Percentiles rank a stretch among this genome's conserved stretches.
Evolutionary conservation across 805 yeast species (phyloP).

Genomic region (Limtongia smithiae): DNA sequence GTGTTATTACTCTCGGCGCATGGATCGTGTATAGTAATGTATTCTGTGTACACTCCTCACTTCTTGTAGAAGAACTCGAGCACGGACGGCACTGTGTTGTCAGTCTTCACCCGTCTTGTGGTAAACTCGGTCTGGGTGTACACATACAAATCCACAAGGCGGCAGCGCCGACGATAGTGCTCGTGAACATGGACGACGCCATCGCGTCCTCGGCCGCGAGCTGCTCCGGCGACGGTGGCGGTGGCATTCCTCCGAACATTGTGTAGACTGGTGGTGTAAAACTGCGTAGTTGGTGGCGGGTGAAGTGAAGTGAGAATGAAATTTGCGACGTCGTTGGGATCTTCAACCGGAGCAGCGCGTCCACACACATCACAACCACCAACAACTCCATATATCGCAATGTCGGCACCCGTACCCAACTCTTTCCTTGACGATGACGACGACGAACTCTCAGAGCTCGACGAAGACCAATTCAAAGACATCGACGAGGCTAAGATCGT

Average conservation of each 20-base stretch:
- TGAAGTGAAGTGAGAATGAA: background rate
- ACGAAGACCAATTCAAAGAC: constrained; percentile 39
- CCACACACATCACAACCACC: too few relatives aligned
- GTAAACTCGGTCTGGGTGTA: too few relatives aligned
- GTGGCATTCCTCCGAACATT: constrained; percentile 41
- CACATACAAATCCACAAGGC: constrained; percentile 41
- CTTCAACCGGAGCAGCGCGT: too few relatives aligned
- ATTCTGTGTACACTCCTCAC: background rate
- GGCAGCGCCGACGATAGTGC: constrained; percentile 37
- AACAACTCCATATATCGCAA: too few relatives aligned
- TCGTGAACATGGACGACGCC: constrained; percentile 34
- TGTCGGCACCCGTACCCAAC: too few relatives aligned
- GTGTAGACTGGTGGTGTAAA: background rate
- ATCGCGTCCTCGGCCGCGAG: constrained; percentile 35
- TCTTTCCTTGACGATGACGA: constrained; percentile 34
- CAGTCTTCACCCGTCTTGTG: too few relatives aligned
- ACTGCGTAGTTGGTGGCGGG: background rate
- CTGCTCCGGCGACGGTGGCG: constrained; percentile 41
- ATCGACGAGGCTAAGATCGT: constrained; percentile 33
- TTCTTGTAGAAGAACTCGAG: constrained; percentile 13
- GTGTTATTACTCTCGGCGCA: background rate
- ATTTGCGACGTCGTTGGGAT: background rate
- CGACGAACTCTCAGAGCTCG: constrained; percentile 41
- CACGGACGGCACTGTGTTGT: constrained; percentile 15
- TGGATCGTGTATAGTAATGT: background rate